Percentiles rank a stretch among this genome's conserved stretches.
phyloP scores from a whole-genome alignment of 768 basidiomycete genomes.

The Tulasnella sp. region DNA sequence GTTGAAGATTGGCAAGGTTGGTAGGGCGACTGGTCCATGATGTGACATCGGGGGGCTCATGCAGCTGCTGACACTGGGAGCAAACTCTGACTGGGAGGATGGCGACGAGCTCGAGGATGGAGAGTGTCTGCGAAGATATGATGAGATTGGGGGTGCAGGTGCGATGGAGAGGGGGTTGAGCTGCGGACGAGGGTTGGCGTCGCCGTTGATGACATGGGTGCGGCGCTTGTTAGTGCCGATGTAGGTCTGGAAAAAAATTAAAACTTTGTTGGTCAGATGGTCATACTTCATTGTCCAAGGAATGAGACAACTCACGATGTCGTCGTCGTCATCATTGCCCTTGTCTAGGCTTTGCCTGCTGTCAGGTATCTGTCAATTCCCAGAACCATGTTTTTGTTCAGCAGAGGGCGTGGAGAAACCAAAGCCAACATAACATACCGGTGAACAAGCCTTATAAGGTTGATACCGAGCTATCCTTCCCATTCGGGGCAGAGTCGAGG shows the following conservation, averaged over 20 bases:
- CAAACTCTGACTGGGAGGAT: background rate
- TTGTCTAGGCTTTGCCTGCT: background rate
- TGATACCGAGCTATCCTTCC: background rate
- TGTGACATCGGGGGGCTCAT: background rate
- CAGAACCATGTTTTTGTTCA: background rate
- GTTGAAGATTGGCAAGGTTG: slow-evolving; percentile 7
- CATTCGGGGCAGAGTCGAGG: background rate
- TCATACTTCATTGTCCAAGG: background rate
- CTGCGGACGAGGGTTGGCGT: background rate
- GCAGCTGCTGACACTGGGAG: background rate
- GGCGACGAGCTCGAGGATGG: background rate
- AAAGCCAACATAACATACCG: background rate
- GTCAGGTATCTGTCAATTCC: background rate
- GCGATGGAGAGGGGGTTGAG: background rate
- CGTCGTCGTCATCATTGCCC: background rate
- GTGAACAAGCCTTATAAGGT: background rate
- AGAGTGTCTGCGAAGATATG: background rate
- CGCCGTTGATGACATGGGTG: background rate
- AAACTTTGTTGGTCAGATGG: background rate
- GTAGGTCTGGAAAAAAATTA: background rate
- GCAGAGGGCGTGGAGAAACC: background rate
- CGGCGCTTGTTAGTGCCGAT: slow-evolving; percentile 6
- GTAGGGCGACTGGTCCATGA: slow-evolving; percentile 7
- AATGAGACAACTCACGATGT: background rate
- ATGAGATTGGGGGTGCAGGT: slow-evolving; percentile 7